Percentiles rank a stretch among this genome's conserved stretches.
phyloP scores from a whole-genome alignment of 169 alveolate genomes.

The Plasmodium berghei region DNA sequence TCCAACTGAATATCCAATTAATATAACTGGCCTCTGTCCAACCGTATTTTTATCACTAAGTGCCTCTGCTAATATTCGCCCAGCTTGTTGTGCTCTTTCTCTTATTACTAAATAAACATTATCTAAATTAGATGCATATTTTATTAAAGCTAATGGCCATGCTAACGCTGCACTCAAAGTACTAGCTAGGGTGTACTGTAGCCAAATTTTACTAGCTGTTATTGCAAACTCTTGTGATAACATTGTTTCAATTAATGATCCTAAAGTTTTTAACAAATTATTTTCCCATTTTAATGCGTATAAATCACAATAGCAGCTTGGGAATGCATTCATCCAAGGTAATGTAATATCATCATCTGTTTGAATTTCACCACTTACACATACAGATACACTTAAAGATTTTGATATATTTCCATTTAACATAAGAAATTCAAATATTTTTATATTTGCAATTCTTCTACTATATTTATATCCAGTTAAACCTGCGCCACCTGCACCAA shows the following conservation, averaged over 20 bases:
- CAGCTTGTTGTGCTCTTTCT: slow-evolving; percentile 92
- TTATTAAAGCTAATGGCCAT: slow-evolving; percentile 92
- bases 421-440: slow-evolving; percentile 84
- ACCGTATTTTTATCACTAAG: slow-evolving; percentile 86
- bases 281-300: slow-evolving; percentile 86
- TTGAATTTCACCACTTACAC: slow-evolving; percentile 85
- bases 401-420: slow-evolving; percentile 83
- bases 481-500: slow-evolving; percentile 91
- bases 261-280: slow-evolving; percentile 78
- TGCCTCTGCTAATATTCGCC: slow-evolving; percentile 91
- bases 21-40: slow-evolving; percentile 93
- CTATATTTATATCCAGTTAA: slow-evolving; percentile 87
- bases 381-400: slow-evolving; percentile 84
- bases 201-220: slow-evolving; percentile 85
- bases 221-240: slow-evolving; percentile 84
- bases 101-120: slow-evolving; percentile 90
- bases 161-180: slow-evolving; percentile 83
- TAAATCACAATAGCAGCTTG: slow-evolving; percentile 82
- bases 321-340: slow-evolving; percentile 86
- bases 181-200: slow-evolving; percentile 82
- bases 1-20: slow-evolving; percentile 93
- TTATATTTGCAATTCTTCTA: slow-evolving; percentile 83
- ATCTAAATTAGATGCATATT: slow-evolving; percentile 91
- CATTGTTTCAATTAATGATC: slow-evolving; percentile 79
- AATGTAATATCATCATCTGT: slow-evolving; percentile 80